Percentiles rank a stretch among this genome's conserved stretches.
These are phyloP conservation scores for Plasmodium knowlesi DNA, from an alignment of 169 alveolate species.

Conservation along the genomic window DNA sequence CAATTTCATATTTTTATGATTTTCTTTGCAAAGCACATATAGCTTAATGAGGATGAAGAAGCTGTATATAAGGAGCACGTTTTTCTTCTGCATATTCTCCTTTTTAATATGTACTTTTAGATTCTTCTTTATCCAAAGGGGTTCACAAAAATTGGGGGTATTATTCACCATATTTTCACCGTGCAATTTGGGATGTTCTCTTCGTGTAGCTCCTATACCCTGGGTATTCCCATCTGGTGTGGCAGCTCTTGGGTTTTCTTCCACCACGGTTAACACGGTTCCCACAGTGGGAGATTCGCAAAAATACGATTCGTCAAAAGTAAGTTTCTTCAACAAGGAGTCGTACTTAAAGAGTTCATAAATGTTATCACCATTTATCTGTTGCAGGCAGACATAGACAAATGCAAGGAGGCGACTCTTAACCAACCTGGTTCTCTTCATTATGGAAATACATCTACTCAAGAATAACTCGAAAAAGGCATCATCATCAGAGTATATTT, in stretches of 20 bases:
- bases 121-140: slow-evolving; percentile 6
- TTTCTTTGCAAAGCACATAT: slow-evolving; percentile 47
- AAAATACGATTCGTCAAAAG: slow-evolving; percentile 15
- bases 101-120: slow-evolving; percentile 31
- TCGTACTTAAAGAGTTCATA: slow-evolving; percentile 35
- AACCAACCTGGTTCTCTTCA: slow-evolving; percentile 53
- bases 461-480: slow-evolving; percentile 46
- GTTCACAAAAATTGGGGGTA: slow-evolving; percentile 7
- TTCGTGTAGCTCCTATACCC: background rate
- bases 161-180: background rate
- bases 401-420: slow-evolving; percentile 52
- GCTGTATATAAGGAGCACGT: slow-evolving; percentile 48
- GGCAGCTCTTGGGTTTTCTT: background rate
- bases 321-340: background rate
- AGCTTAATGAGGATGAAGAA: slow-evolving; percentile 36
- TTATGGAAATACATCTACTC: slow-evolving; percentile 25
- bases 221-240: background rate
- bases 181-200: background rate
- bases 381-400: slow-evolving; percentile 26
- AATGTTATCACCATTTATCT: slow-evolving; percentile 27
- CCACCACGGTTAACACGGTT: background rate
- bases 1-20: slow-evolving; percentile 46
- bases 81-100: slow-evolving; percentile 22
- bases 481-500: slow-evolving; percentile 16
- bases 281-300: background rate